Evolutionary conservation across 805 yeast species (phyloP), one percentile per base, ranked within the genome.

Genomic region (Barnettozyma sp.): DNA sequence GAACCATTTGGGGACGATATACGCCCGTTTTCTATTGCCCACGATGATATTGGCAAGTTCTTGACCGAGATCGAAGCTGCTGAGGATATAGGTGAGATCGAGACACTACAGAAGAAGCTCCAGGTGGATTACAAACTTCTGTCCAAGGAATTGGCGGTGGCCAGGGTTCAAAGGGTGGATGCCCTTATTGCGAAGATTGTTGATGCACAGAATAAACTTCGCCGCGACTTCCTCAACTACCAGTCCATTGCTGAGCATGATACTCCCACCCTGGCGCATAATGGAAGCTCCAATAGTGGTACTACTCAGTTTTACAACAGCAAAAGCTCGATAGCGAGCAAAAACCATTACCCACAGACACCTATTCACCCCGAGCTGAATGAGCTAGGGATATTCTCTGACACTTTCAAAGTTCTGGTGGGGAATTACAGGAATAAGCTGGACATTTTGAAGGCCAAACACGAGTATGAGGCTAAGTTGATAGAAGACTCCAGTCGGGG

Each of bases 101-200:
- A 48, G 14, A 5, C 17, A 6, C 22, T 52, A 9, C 57, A 55
- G 31, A 45, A 42, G 21, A 41, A 42, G 30, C 42, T 63, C 3
- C 54, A 59, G 2, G 29, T 42, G 5, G 62, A 60, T 35, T 63
- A 61, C 45, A 53, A 51, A 25, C 40, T 43, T 3, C 39, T 63
- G 3, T 47, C 64, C 2, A 45, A 41, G 21, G 49, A 50, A 14
- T 60, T 63, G 31, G 45, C 56, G 10, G 35, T 38, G 12, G 46
- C 62, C 4, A 43, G 65, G 29, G 33, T 58, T 3, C 21, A 49
- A 1, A 48, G 63, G 26, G 52, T 60, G 2, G 64, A 60, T 34
- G 48, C 60, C 13, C 41, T 58, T 39, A 44, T 62, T 6, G 26
- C 49, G n/a, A 44, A 49, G 21, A 55, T 63, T 17, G 66, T 62